Evolutionary conservation across 352 stramenopile genomes (phyloP).

Genomic region (Globisporangium megalacanthum): DNA sequence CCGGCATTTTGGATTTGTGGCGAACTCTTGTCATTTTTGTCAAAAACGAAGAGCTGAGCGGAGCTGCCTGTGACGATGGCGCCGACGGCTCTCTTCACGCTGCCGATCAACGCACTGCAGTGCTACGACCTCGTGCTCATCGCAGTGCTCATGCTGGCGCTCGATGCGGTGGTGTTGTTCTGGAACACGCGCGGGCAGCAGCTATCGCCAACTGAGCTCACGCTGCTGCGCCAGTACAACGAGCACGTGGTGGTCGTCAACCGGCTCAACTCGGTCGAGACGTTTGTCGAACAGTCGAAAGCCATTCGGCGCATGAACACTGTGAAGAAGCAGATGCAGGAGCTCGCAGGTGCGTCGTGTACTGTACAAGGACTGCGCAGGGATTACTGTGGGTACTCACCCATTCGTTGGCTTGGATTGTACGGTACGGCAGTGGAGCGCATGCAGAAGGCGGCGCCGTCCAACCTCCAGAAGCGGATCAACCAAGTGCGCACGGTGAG

Average conservation of each 20-base stretch:
- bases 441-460: slow-evolving; percentile 57
- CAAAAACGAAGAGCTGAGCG: too few species aligned
- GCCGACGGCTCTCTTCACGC: slow-evolving; percentile 14
- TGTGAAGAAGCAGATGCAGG: slow-evolving; percentile 81
- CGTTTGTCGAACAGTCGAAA: slow-evolving; percentile 86
- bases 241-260: slow-evolving; percentile 74
- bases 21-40: too few species aligned
- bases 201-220: slow-evolving; percentile 48
- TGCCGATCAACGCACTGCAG: slow-evolving; percentile 45
- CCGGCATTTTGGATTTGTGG: not conserved
- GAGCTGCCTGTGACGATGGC: not conserved
- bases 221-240: slow-evolving; percentile 66
- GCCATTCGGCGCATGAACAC: slow-evolving; percentile 81
- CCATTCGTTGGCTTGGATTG: slow-evolving; percentile 1
- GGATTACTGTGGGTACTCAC: not conserved
- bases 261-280: slow-evolving; percentile 83
- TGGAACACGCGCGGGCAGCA: slow-evolving; percentile 46
- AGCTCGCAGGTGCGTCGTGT: slow-evolving; percentile 48
- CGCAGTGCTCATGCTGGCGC: slow-evolving; percentile 40
- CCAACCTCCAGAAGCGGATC: slow-evolving; percentile 68
- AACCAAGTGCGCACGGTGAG: slow-evolving; percentile 66
- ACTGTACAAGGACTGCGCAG: not conserved
- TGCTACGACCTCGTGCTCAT: slow-evolving; percentile 74
- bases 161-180: slow-evolving; percentile 48
- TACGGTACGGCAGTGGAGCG: slow-evolving; percentile 43